These are phyloP conservation scores for Talaromyces sp. DNA, from an alignment of 2,329 filamentous ascomycete species.

Conservation along the genomic window DNA sequence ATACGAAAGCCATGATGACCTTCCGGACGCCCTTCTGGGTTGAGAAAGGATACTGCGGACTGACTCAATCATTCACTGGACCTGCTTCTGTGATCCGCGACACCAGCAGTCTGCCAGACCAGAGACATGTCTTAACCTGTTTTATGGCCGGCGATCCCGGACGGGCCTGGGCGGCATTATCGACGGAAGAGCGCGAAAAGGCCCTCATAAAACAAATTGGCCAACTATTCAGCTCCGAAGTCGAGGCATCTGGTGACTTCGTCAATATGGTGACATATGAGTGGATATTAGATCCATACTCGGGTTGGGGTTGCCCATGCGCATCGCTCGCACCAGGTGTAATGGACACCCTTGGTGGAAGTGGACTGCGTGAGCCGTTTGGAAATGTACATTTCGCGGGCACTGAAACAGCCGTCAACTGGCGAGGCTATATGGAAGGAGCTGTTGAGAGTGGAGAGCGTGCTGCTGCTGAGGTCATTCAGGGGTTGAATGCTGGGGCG, in stretches of 20 bases:
- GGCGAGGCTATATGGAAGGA: slow-evolving; percentile 60
- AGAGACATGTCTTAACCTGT: slow-evolving; percentile 35
- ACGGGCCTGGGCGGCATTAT: slow-evolving; percentile 25
- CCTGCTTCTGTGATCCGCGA: slow-evolving; percentile 44
- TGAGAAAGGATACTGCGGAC: slow-evolving; percentile 35
- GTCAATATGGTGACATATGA: slow-evolving; percentile 32
- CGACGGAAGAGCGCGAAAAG: slow-evolving; percentile 28
- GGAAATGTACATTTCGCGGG: slow-evolving; percentile 53
- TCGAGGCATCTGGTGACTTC: slow-evolving; percentile 17
- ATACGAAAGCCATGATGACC: background rate
- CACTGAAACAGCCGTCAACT: slow-evolving; percentile 52
- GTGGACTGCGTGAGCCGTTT: slow-evolving; percentile 34
- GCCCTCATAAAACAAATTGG: background rate
- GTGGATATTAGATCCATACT: slow-evolving; percentile 40
- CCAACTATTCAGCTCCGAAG: background rate
- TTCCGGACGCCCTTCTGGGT: slow-evolving; percentile 49
- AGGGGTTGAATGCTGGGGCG: background rate
- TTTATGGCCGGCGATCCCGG: slow-evolving; percentile 39
- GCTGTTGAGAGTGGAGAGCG: slow-evolving; percentile 51
- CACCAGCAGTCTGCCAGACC: slow-evolving; percentile 30
- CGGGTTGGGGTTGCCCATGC: slow-evolving; percentile 41
- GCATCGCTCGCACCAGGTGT: slow-evolving; percentile 39
- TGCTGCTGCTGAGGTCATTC: slow-evolving; percentile 47
- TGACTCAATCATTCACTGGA: slow-evolving; percentile 37
- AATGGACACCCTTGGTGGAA: slow-evolving; percentile 26